Conservation (phyloP, 2,329 filamentous ascomycete genomes). For the Dactylonectria estremocensis region DNA sequence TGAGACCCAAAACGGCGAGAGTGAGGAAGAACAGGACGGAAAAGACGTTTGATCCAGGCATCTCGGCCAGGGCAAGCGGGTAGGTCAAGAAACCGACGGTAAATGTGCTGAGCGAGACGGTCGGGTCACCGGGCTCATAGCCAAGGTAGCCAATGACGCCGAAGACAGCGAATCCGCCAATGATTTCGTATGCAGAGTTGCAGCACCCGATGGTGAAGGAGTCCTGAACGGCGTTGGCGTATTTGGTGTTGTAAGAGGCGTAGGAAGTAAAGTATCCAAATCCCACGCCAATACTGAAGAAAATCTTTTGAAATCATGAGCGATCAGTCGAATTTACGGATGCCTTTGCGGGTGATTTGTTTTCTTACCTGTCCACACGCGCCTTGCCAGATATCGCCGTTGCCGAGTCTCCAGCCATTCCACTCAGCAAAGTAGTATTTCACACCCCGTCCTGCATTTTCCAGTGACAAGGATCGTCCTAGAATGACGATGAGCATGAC, state of each 20-base stretch:
- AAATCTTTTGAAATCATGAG: conserved; percentile 32
- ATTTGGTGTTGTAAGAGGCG: conserved; percentile 68
- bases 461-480: too few species aligned
- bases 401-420: too few species aligned
- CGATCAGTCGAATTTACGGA: too few species aligned
- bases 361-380: conserved; percentile 61
- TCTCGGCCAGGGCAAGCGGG: conserved; percentile 66
- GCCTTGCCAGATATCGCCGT: conserved; percentile 62
- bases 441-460: too few species aligned
- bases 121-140: conserved; percentile 49
- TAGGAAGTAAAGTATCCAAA: conserved; percentile 71
- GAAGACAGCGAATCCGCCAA: conserved; percentile 60
- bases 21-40: conserved; percentile 69
- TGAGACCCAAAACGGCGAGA: conserved; percentile 67
- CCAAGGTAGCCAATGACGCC: conserved; percentile 64
- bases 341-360: too few species aligned
- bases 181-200: conserved; percentile 68
- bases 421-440: too few species aligned
- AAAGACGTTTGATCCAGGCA: conserved; percentile 71
- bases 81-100: conserved; percentile 69
- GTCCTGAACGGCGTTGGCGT: conserved; percentile 68
- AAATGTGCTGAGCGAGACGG: conserved; percentile 61
- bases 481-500: conserved; percentile 57
- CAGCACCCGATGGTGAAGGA: conserved; percentile 67
- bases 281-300: conserved; percentile 61